Conservation (phyloP, 2,329 filamentous ascomycete species). For the Xylaria sp. region DNA sequence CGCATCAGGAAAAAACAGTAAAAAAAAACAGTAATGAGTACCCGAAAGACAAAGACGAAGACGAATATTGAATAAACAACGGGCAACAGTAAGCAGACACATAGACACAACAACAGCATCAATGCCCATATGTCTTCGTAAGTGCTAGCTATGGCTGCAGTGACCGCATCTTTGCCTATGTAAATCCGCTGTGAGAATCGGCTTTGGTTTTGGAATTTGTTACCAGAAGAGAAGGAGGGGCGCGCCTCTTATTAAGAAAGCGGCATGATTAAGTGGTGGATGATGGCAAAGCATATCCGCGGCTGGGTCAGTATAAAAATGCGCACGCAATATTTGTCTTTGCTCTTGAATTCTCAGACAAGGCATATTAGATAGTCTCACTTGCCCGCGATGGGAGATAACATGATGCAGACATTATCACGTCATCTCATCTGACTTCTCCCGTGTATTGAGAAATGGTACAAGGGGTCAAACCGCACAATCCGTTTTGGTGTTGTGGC, state of each 20-base stretch:
- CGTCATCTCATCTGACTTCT: neutral
- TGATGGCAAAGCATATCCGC: neutral
- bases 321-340: neutral
- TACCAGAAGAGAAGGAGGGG: neutral
- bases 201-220: neutral
- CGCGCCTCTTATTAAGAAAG: neutral
- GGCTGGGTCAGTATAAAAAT: neutral
- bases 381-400: no score
- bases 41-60: conserved; percentile 1
- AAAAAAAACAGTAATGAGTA: conserved; percentile 6
- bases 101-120: conserved; percentile 26
- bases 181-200: neutral
- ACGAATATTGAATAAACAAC: conserved; percentile 5
- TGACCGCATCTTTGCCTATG: conserved; percentile 3
- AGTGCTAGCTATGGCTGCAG: conserved; percentile 15
- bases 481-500: neutral
- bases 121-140: conserved; percentile 14
- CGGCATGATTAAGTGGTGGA: neutral
- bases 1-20: conserved; percentile 15
- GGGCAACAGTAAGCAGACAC: conserved; percentile 25
- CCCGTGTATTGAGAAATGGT: neutral
- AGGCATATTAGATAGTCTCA: neutral
- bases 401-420: neutral
- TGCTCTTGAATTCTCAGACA: neutral
- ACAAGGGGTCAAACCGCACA: neutral